Evolutionary conservation across 371 early-diverging fungal genomes (phyloP).

Genomic region (Haplosporangium sp.): DNA sequence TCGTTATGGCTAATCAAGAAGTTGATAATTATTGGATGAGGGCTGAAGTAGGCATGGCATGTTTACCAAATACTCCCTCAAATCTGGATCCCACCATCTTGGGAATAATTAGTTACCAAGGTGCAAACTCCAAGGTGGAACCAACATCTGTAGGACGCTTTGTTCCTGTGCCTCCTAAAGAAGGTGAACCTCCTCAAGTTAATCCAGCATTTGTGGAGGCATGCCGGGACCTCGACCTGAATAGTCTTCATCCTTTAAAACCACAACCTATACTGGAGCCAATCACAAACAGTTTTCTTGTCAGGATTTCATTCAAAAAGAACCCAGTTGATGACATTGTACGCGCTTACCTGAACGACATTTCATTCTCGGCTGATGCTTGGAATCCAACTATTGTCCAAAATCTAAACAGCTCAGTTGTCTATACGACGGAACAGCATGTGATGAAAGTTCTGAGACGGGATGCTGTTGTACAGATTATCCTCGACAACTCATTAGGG

Average conservation of each 20-base stretch:
- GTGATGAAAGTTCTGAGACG: conserved; percentile 43
- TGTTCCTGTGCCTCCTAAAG: conserved; percentile 11
- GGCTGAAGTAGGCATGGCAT: conserved; percentile 41
- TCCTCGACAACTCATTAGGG: conserved; percentile 34
- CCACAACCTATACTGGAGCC: conserved; percentile 52
- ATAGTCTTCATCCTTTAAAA: conserved; percentile 49
- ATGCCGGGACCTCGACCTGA: conserved; percentile 53
- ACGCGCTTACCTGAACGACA: conserved; percentile 46
- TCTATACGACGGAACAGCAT: conserved; percentile 27
- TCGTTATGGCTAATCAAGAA: conserved; percentile 52
- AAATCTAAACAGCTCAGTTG: conserved; percentile 17
- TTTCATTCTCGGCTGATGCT: conserved; percentile 30
- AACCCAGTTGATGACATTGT: conserved; percentile 26
- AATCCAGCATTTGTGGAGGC: conserved; percentile 55
- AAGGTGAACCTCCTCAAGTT: conserved; percentile 18
- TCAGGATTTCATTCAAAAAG: conserved; percentile 51
- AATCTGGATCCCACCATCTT: conserved; percentile 50
- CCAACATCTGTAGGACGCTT: conserved; percentile 50
- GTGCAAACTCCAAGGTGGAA: conserved; percentile 27
- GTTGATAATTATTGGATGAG: conserved; percentile 55
- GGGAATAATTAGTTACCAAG: conserved; percentile 57
- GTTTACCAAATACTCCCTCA: conserved; percentile 21
- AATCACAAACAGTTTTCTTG: conserved; percentile 38
- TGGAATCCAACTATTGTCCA: conserved; percentile 51
- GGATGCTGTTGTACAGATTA: conserved; percentile 38